Base-by-base conservation (phyloP, 805 yeast genomes). In the Kazachstania martiniae region DNA sequence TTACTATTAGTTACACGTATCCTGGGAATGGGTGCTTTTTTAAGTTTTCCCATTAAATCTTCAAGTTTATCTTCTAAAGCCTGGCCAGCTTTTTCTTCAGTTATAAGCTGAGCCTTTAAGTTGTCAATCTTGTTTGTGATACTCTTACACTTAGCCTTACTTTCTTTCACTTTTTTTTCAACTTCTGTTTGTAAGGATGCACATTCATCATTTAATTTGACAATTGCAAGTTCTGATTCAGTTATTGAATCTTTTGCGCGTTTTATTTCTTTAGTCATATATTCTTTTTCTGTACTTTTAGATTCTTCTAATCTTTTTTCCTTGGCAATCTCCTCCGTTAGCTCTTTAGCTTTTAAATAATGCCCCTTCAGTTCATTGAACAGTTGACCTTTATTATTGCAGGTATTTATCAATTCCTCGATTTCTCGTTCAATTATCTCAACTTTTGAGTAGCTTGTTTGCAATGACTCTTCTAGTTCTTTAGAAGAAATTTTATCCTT, bases 201-300 rank as follows among this genome's bases (percentile, higher is more conserved):
- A 2, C 40, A 23, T 10, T 47, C 45, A 3, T 39, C 28, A 4
- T 35, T 28, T 3, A 44, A 26, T 6, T 29, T 27, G 35, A 38
- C 25, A 5, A 65, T 58, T 24, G 54, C 61, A 2, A 28, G 28
- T 1, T 58, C 47, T 1, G 76, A 65, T 12, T 71, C 78, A 9
- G 41, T 40, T 0, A 68, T 62, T 0, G 85, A 67, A 7, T 53
- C 56, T 8, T 51, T 43, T 0, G 85, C 79, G 32, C 74, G 68
- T 13, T 54, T 56, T 19, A 72, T 66, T 49, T 82, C 89, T 19
- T 61, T 62, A 7, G 53, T 46, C 73, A 77, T 78, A 53, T 81
- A 86, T 31, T 62, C 70, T 28, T 64, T 68, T 44, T 85, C 94
- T 22, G 71, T 72, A 2, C 53, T 51, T 27, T 65, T 63, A 5